Conservation (phyloP, 2,329 filamentous ascomycete genomes). For the Clonostachys rosea region DNA sequence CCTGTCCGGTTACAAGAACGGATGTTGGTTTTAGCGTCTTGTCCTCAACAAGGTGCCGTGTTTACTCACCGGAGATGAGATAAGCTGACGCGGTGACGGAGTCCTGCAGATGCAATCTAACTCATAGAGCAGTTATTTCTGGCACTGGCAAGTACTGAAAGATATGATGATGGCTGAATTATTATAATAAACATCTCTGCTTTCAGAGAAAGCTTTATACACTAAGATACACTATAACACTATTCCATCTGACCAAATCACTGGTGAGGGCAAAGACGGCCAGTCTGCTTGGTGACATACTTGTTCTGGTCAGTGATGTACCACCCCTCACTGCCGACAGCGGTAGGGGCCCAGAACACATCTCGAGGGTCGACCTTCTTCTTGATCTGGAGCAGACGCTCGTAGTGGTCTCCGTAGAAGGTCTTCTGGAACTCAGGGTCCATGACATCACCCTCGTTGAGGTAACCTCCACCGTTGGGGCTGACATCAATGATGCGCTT, state of each 20-base stretch:
- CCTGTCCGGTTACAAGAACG: no score
- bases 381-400: slow-evolving; percentile 17
- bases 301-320: slow-evolving; percentile 5
- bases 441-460: slow-evolving; percentile 22
- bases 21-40: no score
- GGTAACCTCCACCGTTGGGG: slow-evolving; percentile 15
- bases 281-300: slow-evolving; percentile 9
- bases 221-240: no score
- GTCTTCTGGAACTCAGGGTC: slow-evolving; percentile 19
- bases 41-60: no score
- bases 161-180: no score
- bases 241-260: not conserved
- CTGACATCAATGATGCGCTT: slow-evolving; percentile 18
- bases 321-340: slow-evolving; percentile 18
- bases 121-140: no score
- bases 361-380: slow-evolving; percentile 18
- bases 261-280: slow-evolving; percentile 4
- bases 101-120: no score
- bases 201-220: no score
- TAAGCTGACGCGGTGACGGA: no score
- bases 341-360: slow-evolving; percentile 19
- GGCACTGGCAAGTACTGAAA: no score
- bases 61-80: no score
- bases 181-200: no score
- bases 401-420: slow-evolving; percentile 21